Conservation (phyloP, 2,329 filamentous ascomycete species). For the Pezicula rhizophila region DNA sequence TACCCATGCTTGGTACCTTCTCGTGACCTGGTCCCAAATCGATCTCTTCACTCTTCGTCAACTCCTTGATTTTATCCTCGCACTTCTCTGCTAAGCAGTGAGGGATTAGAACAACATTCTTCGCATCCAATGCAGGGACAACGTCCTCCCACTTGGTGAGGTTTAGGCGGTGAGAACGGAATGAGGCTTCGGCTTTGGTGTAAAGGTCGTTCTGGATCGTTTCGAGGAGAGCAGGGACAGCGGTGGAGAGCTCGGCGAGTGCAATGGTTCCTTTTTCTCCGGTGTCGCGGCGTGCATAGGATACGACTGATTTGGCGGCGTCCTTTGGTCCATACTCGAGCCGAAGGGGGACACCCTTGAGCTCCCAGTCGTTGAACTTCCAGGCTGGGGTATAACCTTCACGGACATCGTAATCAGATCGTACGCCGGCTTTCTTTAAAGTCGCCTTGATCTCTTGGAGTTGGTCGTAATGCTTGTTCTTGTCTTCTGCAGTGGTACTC, state of each 20-base stretch:
- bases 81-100: slow-evolving; percentile 78
- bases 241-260: slow-evolving; percentile 65
- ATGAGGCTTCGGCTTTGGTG: slow-evolving; percentile 66
- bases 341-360: slow-evolving; percentile 89
- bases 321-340: slow-evolving; percentile 97
- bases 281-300: slow-evolving; percentile 80
- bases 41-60: slow-evolving; percentile 69
- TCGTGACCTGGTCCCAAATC: slow-evolving; percentile 28
- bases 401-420: slow-evolving; percentile 74
- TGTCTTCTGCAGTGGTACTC: slow-evolving; percentile 76
- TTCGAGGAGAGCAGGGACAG: slow-evolving; percentile 76
- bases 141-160: slow-evolving; percentile 89
- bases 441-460: slow-evolving; percentile 64
- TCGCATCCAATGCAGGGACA: slow-evolving; percentile 79
- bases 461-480: slow-evolving; percentile 68
- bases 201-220: slow-evolving; percentile 83
- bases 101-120: slow-evolving; percentile 89
- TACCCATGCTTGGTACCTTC: slow-evolving; percentile 68
- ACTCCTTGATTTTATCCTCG: slow-evolving; percentile 91
- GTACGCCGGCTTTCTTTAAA: slow-evolving; percentile 68
- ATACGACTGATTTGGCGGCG: slow-evolving; percentile 76
- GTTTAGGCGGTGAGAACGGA: slow-evolving; percentile 72
- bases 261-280: slow-evolving; percentile 76
- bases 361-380: slow-evolving; percentile 99
- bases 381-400: slow-evolving; percentile 90